Conservation (phyloP, 2,329 filamentous ascomycete species). For the Fusarium veterinarium region DNA sequence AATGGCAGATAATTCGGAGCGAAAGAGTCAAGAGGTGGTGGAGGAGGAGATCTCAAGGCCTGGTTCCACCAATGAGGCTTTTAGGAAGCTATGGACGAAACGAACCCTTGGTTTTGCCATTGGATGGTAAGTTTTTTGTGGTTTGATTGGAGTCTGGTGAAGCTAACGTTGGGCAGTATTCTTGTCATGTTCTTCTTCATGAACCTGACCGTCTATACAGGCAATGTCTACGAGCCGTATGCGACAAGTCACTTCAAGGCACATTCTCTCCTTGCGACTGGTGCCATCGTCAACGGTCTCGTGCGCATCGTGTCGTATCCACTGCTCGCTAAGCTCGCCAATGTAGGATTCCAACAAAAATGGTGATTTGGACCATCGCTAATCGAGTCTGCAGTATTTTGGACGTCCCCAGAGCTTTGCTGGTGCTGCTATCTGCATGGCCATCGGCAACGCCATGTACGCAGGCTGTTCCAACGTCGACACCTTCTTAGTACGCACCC, state of each 20-base stretch:
- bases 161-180: neutral
- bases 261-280: conserved; percentile 25
- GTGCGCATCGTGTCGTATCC: conserved; percentile 31
- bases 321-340: conserved; percentile 30
- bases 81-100: conserved; percentile 27
- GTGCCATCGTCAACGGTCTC: conserved; percentile 27
- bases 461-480: conserved; percentile 29
- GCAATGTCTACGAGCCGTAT: conserved; percentile 35
- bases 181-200: conserved; percentile 39
- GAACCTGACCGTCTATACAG: conserved; percentile 35
- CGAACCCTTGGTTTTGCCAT: conserved; percentile 13
- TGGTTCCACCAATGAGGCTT: conserved; percentile 18
- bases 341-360: neutral
- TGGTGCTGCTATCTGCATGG: conserved; percentile 21
- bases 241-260: conserved; percentile 35
- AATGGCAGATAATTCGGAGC: neutral
- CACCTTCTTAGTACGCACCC: conserved; percentile 22
- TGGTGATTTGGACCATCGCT: too few relatives aligned
- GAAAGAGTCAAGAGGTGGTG: neutral
- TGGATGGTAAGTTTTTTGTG: neutral
- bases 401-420: conserved; percentile 28
- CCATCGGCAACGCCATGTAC: conserved; percentile 30
- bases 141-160: rapidly evolving
- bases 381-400: conserved; percentile 8
- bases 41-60: neutral